Percentiles rank a stretch among this genome's conserved stretches.
Conservation (phyloP, 306 rosid species). For the Mimosa bimucronata region DNA sequence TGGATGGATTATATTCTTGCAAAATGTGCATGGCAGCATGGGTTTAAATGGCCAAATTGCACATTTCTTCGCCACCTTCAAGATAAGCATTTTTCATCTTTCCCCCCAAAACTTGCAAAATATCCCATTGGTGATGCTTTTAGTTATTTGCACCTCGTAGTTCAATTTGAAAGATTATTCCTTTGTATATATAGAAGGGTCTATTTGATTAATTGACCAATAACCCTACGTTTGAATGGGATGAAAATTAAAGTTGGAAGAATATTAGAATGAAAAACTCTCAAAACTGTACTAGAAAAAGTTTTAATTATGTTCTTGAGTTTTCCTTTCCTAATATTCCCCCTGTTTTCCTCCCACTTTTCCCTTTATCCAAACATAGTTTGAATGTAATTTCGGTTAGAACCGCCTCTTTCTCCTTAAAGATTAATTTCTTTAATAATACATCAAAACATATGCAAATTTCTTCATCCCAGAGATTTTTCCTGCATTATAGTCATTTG, state of each 20-base stretch:
- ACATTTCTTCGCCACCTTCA: conserved; percentile 64
- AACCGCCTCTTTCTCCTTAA: too few species aligned
- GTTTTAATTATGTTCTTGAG: too few species aligned
- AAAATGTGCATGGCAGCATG: conserved; percentile 59
- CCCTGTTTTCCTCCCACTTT: too few species aligned
- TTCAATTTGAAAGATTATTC: conserved; percentile 19
- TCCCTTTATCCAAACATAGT: too few species aligned
- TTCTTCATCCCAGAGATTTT: neutral
- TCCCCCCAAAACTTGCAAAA: conserved; percentile 22
- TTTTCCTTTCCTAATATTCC: too few species aligned
- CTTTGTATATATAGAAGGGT: neutral
- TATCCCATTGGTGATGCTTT: too few species aligned
- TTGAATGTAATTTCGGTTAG: too few species aligned
- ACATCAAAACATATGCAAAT: neutral
- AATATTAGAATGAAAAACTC: too few species aligned
- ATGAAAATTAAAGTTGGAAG: too few species aligned
- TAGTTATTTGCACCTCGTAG: neutral
- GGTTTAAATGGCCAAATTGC: conserved; percentile 79
- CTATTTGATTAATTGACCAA: too few species aligned
- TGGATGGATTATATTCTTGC: conserved; percentile 93
- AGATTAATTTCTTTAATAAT: neutral
- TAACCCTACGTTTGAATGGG: too few species aligned
- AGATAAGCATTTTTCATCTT: conserved; percentile 48
- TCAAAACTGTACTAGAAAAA: too few species aligned
- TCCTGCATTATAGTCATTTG: neutral